Evolutionary conservation across 2,329 filamentous ascomycete genomes (phyloP).

Genomic region (Rachicladosporium sp.): DNA sequence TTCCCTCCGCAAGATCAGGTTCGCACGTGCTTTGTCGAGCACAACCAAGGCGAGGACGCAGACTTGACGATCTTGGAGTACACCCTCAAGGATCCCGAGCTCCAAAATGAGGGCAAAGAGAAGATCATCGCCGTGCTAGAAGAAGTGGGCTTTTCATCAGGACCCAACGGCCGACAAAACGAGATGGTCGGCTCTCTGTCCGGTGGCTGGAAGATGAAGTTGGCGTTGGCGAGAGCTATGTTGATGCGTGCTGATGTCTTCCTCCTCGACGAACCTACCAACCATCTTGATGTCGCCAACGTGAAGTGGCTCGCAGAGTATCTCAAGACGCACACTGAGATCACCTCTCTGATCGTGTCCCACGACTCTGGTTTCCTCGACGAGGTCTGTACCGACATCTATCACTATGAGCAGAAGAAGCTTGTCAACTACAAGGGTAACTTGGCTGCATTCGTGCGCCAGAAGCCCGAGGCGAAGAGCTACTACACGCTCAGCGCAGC

Average conservation of each 20-base stretch:
- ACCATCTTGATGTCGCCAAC: constrained; percentile 93
- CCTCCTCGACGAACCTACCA: constrained; percentile 94
- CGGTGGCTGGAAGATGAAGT: constrained; percentile 99
- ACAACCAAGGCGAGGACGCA: constrained; percentile 96
- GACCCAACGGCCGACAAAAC: constrained; percentile 76
- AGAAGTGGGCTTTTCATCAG: constrained; percentile 88
- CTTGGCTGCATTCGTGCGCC: constrained; percentile 69
- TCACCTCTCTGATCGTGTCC: constrained; percentile 93
- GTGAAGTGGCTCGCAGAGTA: constrained; percentile 94
- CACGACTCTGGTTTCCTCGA: constrained; percentile 98
- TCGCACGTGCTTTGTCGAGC: constrained; percentile 94
- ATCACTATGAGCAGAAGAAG: constrained; percentile 98
- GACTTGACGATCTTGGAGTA: constrained; percentile 94
- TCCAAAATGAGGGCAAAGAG: constrained; percentile 64
- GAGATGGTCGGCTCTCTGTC: constrained; percentile 89
- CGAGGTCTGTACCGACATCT: constrained; percentile 95
- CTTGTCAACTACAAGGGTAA: constrained; percentile 76
- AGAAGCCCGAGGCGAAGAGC: constrained; percentile 87
- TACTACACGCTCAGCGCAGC: constrained; percentile 92
- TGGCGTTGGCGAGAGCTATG: constrained; percentile 92
- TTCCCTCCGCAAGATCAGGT: constrained; percentile 89
- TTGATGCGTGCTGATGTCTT: constrained; percentile 93
- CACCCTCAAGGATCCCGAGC: constrained; percentile 75
- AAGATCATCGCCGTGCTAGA: constrained; percentile 73
- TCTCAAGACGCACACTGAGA: constrained; percentile 87